phyloP scores from a whole-genome alignment of 257 asterid genomes.

The Nyctanthes arbortristis region DNA sequence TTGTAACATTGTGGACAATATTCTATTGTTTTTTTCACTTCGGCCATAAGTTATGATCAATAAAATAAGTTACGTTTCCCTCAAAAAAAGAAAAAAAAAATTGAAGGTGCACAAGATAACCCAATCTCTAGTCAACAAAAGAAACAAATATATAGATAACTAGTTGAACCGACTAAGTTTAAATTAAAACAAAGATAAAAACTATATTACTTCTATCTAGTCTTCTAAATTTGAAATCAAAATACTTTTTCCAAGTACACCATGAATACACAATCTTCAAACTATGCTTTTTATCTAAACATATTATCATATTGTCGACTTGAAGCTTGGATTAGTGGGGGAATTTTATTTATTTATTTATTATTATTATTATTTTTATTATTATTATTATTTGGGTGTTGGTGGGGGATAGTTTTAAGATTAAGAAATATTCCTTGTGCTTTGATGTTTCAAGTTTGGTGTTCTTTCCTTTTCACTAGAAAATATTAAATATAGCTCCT shows the following conservation, averaged over 20 bases:
- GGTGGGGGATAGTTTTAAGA: not conserved
- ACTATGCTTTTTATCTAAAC: not conserved
- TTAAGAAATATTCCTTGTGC: not conserved
- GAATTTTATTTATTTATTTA: no score
- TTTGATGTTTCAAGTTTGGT: constrained; percentile 18
- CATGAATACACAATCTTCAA: no score
- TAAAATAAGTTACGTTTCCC: no score
- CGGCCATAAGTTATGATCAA: no score
- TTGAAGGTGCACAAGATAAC: no score
- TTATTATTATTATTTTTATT: no score
- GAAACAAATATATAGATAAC: not conserved
- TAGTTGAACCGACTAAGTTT: no score
- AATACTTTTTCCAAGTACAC: not conserved
- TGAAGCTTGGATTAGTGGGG: not conserved
- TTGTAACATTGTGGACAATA: not conserved
- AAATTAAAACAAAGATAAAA: no score
- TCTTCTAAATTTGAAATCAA: not conserved
- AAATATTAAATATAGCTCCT: constrained; percentile 28
- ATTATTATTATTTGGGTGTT: no score
- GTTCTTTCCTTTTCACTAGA: constrained; percentile 27
- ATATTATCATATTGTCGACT: not conserved
- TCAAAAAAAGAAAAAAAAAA: no score
- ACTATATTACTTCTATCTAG: no score
- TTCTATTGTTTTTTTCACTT: not conserved
- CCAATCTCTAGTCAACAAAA: no score